Evolutionary conservation across 108 stramenopile species (phyloP).

Genomic region (Nitzschia putrida): DNA sequence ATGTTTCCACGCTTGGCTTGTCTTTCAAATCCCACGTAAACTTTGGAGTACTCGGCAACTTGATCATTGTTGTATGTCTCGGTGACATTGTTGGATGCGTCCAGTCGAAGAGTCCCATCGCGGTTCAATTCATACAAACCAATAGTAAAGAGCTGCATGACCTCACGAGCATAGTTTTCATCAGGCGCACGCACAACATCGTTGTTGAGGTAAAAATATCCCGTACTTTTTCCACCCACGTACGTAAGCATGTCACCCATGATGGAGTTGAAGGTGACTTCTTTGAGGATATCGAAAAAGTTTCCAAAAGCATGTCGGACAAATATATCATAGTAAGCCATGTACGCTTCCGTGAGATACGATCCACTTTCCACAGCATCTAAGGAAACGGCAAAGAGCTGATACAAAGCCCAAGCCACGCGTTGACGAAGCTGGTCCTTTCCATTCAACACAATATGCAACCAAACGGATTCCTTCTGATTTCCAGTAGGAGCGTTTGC

Average conservation of each 20-base stretch:
- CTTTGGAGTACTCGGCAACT: slow-evolving; percentile 26
- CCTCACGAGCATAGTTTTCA: slow-evolving; percentile 62
- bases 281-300: slow-evolving; percentile 63
- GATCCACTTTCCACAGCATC: background rate
- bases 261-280: slow-evolving; percentile 45
- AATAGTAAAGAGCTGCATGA: slow-evolving; percentile 78
- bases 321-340: slow-evolving; percentile 68
- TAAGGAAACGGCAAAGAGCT: slow-evolving; percentile 52
- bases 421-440: slow-evolving; percentile 78
- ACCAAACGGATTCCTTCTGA: slow-evolving; percentile 59
- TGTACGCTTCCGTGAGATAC: slow-evolving; percentile 32
- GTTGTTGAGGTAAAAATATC: slow-evolving; percentile 33
- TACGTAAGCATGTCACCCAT: slow-evolving; percentile 69
- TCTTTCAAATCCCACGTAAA: slow-evolving; percentile 54
- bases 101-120: slow-evolving; percentile 61
- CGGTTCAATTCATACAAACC: slow-evolving; percentile 56
- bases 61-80: slow-evolving; percentile 71
- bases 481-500: too few relatives aligned
- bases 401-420: slow-evolving; percentile 70
- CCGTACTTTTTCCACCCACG: slow-evolving; percentile 41
- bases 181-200: slow-evolving; percentile 16
- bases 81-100: slow-evolving; percentile 34
- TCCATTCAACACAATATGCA: slow-evolving; percentile 50
- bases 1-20: slow-evolving; percentile 50
- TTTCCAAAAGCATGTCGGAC: slow-evolving; percentile 78